Percentiles rank a stretch among this genome's conserved stretches.
phyloP scores from a whole-genome alignment of 306 rosid genomes.

The Cajanus cajan region DNA sequence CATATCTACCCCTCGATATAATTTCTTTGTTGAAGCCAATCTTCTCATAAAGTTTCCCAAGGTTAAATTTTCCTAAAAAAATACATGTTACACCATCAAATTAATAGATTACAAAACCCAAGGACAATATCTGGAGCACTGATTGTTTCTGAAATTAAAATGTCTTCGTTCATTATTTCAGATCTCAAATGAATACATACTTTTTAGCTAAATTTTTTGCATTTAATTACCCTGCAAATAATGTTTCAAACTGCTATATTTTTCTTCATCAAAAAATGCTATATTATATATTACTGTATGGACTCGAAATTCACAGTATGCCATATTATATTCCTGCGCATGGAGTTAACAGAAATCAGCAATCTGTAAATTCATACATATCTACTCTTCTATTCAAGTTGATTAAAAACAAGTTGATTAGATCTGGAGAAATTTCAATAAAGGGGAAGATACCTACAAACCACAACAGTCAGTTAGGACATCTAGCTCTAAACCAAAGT shows the following conservation, averaged over 20 bases:
- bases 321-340: background rate
- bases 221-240: conserved; percentile 19
- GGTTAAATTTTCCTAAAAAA: conserved; percentile 69
- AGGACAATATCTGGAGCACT: background rate
- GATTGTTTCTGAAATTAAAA: conserved; percentile 15
- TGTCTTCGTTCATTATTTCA: conserved; percentile 8
- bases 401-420: background rate
- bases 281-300: background rate
- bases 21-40: conserved; percentile 94
- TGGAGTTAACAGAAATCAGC: conserved; percentile 1
- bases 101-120: conserved; percentile 12
- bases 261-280: conserved; percentile 5
- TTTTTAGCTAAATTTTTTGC: conserved; percentile 15
- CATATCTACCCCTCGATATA: conserved; percentile 86
- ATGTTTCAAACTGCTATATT: background rate
- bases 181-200: conserved; percentile 6
- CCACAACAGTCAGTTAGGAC: background rate
- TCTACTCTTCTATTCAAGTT: background rate
- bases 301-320: background rate
- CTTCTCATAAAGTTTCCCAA: conserved; percentile 89
- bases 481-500: background rate
- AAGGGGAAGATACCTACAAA: background rate
- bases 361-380: background rate
- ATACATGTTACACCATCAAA: conserved; percentile 27
- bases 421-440: background rate